These are phyloP conservation scores for Inga oerstediana DNA, from an alignment of 306 rosid genomes.

Conservation along the genomic window DNA sequence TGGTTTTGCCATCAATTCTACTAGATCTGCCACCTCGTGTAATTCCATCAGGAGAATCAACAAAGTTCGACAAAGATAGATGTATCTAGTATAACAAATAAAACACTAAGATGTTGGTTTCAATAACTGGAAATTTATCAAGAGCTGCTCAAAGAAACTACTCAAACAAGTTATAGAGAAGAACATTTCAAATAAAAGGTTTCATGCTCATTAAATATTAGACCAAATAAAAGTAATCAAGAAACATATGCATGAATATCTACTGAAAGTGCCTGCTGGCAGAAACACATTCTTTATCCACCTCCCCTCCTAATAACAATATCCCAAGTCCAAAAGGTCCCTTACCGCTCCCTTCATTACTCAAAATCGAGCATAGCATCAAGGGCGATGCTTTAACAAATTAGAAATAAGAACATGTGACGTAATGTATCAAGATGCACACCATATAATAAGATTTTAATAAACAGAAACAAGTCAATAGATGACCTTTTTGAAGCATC, in stretches of 20 bases:
- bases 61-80: not conserved
- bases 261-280: not conserved
- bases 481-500: constrained; percentile 79
- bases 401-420: not conserved
- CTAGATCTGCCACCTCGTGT: not conserved
- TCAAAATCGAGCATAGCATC: not conserved
- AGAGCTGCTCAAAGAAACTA: constrained; percentile 4
- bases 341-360: not conserved
- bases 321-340: not conserved
- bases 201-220: not conserved
- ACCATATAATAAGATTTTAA: constrained; percentile 11
- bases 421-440: not conserved
- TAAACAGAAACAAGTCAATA: not conserved
- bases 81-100: not conserved
- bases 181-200: not conserved
- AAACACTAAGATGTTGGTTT: not conserved
- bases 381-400: constrained; percentile 1
- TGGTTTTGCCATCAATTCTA: not conserved
- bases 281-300: not conserved
- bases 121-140: not conserved
- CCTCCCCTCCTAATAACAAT: not conserved
- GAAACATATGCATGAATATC: constrained; percentile 7
- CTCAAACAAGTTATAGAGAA: not conserved
- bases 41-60: not conserved
- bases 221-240: not conserved